Percentiles rank a stretch among this genome's conserved stretches.
These are phyloP conservation scores for Singerocomus rubriflavus DNA, from an alignment of 1,284 basidiomycete species.

Conservation along the genomic window DNA sequence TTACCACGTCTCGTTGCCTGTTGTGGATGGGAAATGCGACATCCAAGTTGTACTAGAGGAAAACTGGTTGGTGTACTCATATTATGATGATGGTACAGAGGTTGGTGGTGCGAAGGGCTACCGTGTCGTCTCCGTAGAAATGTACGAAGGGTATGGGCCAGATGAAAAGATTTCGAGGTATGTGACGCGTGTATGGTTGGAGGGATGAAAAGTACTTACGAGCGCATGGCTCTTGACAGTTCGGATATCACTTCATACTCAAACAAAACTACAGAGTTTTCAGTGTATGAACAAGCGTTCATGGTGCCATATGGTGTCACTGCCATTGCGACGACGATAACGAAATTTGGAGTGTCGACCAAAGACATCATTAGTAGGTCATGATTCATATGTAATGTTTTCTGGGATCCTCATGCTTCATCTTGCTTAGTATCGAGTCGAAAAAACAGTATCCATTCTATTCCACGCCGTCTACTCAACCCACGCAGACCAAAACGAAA, in stretches of 20 bases:
- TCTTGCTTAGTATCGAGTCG: constrained; percentile 65
- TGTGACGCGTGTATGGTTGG: constrained; percentile 10
- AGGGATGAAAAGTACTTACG: not conserved
- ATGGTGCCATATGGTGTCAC: constrained; percentile 68
- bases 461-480: constrained; percentile 77
- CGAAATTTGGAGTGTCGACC: constrained; percentile 84
- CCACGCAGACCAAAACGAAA: constrained; percentile 82
- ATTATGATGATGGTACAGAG: constrained; percentile 62
- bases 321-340: constrained; percentile 72
- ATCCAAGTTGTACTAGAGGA: constrained; percentile 74
- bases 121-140: constrained; percentile 76
- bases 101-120: constrained; percentile 58
- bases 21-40: constrained; percentile 48
- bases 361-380: constrained; percentile 82
- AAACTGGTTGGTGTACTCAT: constrained; percentile 93
- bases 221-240: constrained; percentile 37
- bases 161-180: constrained; percentile 74
- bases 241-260: constrained; percentile 73
- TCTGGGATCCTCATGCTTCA: not conserved
- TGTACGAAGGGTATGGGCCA: constrained; percentile 72
- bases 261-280: constrained; percentile 47
- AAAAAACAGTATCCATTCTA: constrained; percentile 70
- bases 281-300: constrained; percentile 69
- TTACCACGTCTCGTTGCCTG: constrained; percentile 60
- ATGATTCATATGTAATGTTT: not conserved